Conservation (phyloP, 2,329 filamentous ascomycete genomes). For the Hymenoscyphus infarciens region DNA sequence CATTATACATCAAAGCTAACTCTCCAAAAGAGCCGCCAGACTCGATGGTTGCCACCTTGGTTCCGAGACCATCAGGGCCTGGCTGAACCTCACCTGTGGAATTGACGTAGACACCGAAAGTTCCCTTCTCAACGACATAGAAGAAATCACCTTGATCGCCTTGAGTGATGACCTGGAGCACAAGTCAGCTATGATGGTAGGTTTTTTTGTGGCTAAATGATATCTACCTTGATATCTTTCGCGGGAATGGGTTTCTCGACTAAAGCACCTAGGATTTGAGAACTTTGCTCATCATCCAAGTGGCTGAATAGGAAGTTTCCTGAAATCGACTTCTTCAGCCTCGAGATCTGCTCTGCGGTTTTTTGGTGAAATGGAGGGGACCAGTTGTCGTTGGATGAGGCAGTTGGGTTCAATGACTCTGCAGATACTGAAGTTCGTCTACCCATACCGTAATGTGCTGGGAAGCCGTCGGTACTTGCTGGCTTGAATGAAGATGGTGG, state of each 20-base stretch:
- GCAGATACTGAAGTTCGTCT: constrained; percentile 95
- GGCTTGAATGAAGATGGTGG: constrained; percentile 41
- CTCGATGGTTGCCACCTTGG: constrained; percentile 75
- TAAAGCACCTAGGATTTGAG: constrained; percentile 82
- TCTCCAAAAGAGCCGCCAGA: constrained; percentile 94
- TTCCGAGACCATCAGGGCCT: constrained; percentile 77
- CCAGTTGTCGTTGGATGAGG: constrained; percentile 84
- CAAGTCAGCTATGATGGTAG: background rate
- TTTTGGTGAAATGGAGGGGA: constrained; percentile 82
- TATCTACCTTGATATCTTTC: constrained; percentile 67
- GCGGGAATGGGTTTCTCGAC: constrained; percentile 94
- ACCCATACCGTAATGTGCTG: constrained; percentile 88
- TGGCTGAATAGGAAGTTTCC: constrained; percentile 93
- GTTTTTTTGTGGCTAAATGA: background rate
- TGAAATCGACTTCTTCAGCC: constrained; percentile 76
- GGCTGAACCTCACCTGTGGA: constrained; percentile 70
- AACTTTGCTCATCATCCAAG: constrained; percentile 87
- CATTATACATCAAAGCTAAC: constrained; percentile 97
- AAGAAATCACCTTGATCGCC: constrained; percentile 97
- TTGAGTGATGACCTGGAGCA: constrained; percentile 78
- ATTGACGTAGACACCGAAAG: constrained; percentile 91
- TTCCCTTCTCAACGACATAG: constrained; percentile 90
- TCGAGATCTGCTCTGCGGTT: constrained; percentile 71
- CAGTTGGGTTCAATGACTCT: constrained; percentile 88
- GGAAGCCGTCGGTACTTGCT: constrained; percentile 63